phyloP scores from a whole-genome alignment of 1,284 basidiomycete species.

The Malassezia japonica region DNA sequence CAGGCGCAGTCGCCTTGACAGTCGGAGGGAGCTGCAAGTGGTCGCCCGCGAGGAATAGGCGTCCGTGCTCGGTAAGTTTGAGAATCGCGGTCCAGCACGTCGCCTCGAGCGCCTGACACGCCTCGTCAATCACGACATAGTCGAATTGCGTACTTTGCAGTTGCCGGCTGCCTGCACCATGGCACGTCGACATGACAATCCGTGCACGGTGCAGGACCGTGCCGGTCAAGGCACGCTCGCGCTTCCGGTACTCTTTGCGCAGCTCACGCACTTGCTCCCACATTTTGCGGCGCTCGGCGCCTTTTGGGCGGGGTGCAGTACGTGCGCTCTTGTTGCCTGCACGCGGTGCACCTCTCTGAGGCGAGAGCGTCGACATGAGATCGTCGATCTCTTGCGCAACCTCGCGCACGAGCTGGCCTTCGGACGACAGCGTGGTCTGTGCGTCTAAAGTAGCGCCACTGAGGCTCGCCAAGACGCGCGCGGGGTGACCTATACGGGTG shows the following conservation, averaged over 20 bases:
- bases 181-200: conserved; percentile 83
- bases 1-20: conserved; percentile 51
- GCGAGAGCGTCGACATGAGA: conserved; percentile 12
- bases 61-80: conserved; percentile 21
- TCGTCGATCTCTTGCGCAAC: conserved; percentile 28
- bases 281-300: conserved; percentile 69
- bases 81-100: conserved; percentile 93
- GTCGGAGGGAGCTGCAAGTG: conserved; percentile 69
- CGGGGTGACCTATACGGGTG: conserved; percentile 57
- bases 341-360: conserved; percentile 16
- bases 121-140: conserved; percentile 83
- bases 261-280: conserved; percentile 85
- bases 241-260: conserved; percentile 81
- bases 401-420: conserved; percentile 37
- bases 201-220: conserved; percentile 69
- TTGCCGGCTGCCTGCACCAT: conserved; percentile 53
- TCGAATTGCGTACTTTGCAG: conserved; percentile 57
- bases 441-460: conserved; percentile 76
- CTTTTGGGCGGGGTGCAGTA: conserved; percentile 50
- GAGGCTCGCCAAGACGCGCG: conserved; percentile 72
- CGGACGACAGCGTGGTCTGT: conserved; percentile 55
- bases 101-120: conserved; percentile 85
- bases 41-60: conserved; percentile 48
- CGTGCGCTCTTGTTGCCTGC: conserved; percentile 39
- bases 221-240: conserved; percentile 71